Evolutionary conservation across 2,329 filamentous ascomycete genomes (phyloP).

Genomic region (Allantophomopsis lycopodina): DNA sequence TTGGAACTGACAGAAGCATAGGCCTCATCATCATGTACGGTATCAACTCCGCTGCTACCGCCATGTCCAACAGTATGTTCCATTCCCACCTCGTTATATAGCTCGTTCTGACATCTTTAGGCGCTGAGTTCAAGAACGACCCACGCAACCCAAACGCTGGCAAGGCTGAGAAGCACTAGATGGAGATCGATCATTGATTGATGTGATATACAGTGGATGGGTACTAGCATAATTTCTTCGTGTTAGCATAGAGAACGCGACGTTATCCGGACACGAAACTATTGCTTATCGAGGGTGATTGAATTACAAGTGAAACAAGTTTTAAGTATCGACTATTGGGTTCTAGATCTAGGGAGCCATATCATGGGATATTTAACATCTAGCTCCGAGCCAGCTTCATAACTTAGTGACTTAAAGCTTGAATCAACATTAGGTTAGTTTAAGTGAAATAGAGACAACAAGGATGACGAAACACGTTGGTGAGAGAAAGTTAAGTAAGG

Average conservation of each 20-base stretch:
- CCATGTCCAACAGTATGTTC: constrained; percentile 62
- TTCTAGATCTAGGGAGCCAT: no score
- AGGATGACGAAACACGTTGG: no score
- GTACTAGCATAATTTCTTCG: no score
- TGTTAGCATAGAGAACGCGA: constrained; percentile 7
- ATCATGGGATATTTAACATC: no score
- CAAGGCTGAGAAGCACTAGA: constrained; percentile 18
- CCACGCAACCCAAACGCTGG: constrained; percentile 61
- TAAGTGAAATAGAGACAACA: no score
- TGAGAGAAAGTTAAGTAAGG: no score
- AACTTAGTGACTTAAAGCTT: no score
- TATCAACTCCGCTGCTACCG: constrained; percentile 69
- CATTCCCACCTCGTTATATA: constrained; percentile 2
- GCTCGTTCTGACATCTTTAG: constrained; percentile 30
- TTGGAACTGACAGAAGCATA: constrained; percentile 22
- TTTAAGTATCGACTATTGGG: no score
- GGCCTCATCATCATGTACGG: constrained; percentile 82
- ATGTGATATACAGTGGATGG: neutral
- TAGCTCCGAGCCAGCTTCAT: no score
- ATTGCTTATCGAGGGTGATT: no score
- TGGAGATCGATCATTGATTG: neutral
- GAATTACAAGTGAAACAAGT: no score
- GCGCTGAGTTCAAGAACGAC: constrained; percentile 94
- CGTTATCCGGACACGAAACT: constrained; percentile 33
- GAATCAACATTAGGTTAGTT: no score